phyloP scores from a whole-genome alignment of 2,329 filamentous ascomycete genomes.

The Tympanopsis confertula region DNA sequence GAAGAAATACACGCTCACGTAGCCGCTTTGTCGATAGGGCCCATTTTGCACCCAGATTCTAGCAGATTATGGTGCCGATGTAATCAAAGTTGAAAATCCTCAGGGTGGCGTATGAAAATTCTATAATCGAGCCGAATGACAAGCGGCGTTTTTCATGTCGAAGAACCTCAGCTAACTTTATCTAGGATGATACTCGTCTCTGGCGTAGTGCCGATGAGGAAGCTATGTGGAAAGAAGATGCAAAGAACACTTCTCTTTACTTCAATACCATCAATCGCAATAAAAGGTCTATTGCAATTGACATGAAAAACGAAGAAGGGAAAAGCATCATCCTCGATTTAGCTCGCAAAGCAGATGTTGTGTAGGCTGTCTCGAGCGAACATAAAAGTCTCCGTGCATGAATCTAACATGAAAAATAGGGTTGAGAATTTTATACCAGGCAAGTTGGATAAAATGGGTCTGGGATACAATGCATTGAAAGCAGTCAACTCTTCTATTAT shows the following conservation, averaged over 20 bases:
- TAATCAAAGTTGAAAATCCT: slow-evolving; percentile 28
- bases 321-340: slow-evolving; percentile 19
- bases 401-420: slow-evolving; percentile 5
- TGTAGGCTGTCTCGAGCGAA: slow-evolving; percentile 10
- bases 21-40: slow-evolving; percentile 9
- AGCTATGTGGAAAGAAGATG: slow-evolving; percentile 11
- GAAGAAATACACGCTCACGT: neutral
- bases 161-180: slow-evolving; percentile 15
- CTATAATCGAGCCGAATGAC: slow-evolving; percentile 3
- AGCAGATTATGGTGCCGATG: slow-evolving; percentile 28
- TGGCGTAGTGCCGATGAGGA: slow-evolving; percentile 4
- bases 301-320: slow-evolving; percentile 15
- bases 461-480: slow-evolving; percentile 24
- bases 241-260: slow-evolving; percentile 28
- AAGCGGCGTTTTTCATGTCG: slow-evolving; percentile 12
- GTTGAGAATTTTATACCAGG: slow-evolving; percentile 31
- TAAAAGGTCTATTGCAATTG: slow-evolving; percentile 23
- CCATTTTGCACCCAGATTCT: slow-evolving; percentile 29
- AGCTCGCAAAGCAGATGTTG: slow-evolving; percentile 21
- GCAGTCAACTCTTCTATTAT: slow-evolving; percentile 24
- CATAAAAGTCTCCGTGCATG: neutral
- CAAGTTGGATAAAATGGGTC: slow-evolving; percentile 23
- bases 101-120: slow-evolving; percentile 13
- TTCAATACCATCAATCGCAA: slow-evolving; percentile 31
- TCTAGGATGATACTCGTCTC: slow-evolving; percentile 9